phyloP scores from a whole-genome alignment of 2,329 filamentous ascomycete genomes.

The Calcarisporium arbuscula region DNA sequence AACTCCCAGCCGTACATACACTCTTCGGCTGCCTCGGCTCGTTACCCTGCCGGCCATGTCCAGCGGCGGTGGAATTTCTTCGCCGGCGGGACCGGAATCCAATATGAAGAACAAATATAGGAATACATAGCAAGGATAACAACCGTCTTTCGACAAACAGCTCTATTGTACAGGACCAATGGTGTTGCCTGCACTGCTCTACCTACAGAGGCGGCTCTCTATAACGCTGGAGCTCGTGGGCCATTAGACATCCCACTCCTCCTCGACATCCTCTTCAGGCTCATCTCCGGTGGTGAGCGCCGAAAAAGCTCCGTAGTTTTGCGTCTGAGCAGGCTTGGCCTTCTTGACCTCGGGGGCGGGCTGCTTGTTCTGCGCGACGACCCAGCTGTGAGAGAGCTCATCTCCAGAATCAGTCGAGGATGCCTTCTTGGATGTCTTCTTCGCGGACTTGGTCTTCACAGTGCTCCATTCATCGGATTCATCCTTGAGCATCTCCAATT shows the following conservation, averaged over 20 bases:
- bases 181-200: no score
- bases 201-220: conserved; percentile 5
- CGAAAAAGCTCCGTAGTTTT: conserved; percentile 42
- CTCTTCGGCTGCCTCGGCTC: no score
- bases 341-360: conserved; percentile 19
- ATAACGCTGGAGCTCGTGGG: conserved; percentile 1
- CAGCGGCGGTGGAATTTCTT: no score
- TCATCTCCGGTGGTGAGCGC: conserved; percentile 38
- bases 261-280: conserved; percentile 32
- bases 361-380: conserved; percentile 25
- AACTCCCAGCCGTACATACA: no score
- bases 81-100: no score
- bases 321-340: conserved; percentile 23
- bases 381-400: conserved; percentile 22
- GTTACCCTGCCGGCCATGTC: no score
- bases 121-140: no score
- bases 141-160: conserved; percentile 4
- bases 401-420: conserved; percentile 27
- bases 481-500: conserved; percentile 49
- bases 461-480: conserved; percentile 54
- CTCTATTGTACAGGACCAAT: no score
- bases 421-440: conserved; percentile 35
- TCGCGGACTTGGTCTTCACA: conserved; percentile 43
- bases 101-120: no score
- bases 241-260: conserved; percentile 47